phyloP scores from a whole-genome alignment of 192 early-diverging fungal species.

The Backusella tarrabulga region DNA sequence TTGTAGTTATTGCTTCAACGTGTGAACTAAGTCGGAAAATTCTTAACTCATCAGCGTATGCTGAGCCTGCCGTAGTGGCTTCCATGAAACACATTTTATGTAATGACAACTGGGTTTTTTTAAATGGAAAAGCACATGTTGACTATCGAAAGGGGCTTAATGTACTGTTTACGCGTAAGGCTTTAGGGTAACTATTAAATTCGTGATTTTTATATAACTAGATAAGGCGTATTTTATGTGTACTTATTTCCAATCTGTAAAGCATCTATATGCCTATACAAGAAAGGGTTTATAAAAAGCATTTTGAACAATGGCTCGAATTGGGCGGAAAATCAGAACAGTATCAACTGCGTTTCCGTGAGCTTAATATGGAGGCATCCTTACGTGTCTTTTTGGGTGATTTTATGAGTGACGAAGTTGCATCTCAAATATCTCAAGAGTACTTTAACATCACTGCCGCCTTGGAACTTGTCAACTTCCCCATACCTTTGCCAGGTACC shows the following conservation, averaged over 20 bases:
- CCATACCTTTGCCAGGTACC: constrained; percentile 42
- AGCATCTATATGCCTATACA: constrained; percentile 40
- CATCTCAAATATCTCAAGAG: constrained; percentile 34
- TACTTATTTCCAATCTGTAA: background rate
- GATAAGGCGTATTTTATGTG: background rate
- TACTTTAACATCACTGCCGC: constrained; percentile 47
- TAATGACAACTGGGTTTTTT: constrained; percentile 42
- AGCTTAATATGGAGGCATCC: constrained; percentile 44
- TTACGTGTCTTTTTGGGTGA: constrained; percentile 41
- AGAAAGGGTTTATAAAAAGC: constrained; percentile 38
- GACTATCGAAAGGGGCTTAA: constrained; percentile 42
- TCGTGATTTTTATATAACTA: background rate
- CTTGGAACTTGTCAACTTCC: constrained; percentile 45
- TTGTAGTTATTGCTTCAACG: constrained; percentile 44
- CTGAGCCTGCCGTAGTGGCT: constrained; percentile 36
- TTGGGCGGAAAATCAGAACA: constrained; percentile 26
- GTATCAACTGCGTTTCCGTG: constrained; percentile 42
- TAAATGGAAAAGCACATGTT: constrained; percentile 37
- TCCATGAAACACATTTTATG: constrained; percentile 40
- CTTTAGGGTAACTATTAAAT: constrained; percentile 30
- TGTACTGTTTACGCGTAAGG: constrained; percentile 38
- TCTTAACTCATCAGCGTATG: constrained; percentile 36
- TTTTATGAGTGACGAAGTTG: constrained; percentile 35
- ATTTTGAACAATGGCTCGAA: constrained; percentile 37
- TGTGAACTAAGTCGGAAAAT: constrained; percentile 44